Conservation (phyloP, 495 filamentous ascomycete species). For the Sordaria brevicollis region DNA sequence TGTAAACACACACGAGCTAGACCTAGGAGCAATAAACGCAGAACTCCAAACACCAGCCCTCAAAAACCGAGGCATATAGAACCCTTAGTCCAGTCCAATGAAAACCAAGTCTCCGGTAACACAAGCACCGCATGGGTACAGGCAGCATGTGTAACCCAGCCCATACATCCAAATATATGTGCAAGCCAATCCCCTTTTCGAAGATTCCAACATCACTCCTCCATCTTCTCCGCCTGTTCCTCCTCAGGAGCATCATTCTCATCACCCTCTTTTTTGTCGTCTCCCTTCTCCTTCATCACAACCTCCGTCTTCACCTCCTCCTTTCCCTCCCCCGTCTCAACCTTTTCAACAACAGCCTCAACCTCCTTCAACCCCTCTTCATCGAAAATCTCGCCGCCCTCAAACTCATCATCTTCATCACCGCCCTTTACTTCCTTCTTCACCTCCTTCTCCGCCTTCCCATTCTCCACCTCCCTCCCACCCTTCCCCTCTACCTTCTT, state of each 20-base stretch:
- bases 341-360: slow-evolving; percentile 4
- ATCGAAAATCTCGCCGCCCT: slow-evolving; percentile 8
- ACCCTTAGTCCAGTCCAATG: background rate
- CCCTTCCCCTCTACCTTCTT: slow-evolving; percentile 5
- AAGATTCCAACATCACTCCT: background rate
- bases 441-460: background rate
- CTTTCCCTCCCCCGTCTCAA: background rate
- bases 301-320: slow-evolving; percentile 1
- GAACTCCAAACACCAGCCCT: background rate
- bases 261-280: background rate
- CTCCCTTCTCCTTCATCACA: background rate
- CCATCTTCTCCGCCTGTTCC: background rate
- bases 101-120: background rate
- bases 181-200: background rate
- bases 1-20: background rate
- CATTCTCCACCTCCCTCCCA: slow-evolving; percentile 1
- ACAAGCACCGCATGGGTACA: background rate
- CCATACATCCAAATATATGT: background rate
- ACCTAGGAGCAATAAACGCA: background rate
- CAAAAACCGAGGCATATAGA: background rate
- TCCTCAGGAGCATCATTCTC: slow-evolving; percentile 1
- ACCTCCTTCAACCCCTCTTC: slow-evolving; percentile 10
- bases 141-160: background rate
- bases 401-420: slow-evolving; percentile 7
- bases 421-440: slow-evolving; percentile 9